phyloP scores from a whole-genome alignment of 1,139 yeast genomes.

The Suhomyces wounanorum region DNA sequence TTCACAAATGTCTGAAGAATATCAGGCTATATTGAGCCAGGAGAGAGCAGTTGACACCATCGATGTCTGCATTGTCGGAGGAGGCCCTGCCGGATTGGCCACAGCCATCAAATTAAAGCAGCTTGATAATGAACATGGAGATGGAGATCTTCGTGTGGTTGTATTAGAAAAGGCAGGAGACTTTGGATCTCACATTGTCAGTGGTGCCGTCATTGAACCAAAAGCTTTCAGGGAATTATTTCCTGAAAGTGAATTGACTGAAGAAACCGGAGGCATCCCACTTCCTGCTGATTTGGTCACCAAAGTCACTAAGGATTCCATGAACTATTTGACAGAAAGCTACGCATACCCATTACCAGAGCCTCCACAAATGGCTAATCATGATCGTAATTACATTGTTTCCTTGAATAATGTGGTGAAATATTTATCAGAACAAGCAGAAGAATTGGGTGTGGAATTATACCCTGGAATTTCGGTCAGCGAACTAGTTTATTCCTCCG shows the following conservation, averaged over 20 bases:
- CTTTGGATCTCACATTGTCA: constrained; percentile 86
- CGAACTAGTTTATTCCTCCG: constrained; percentile 64
- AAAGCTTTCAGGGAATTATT: constrained; percentile 80
- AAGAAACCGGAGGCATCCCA: constrained; percentile 57
- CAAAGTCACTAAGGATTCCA: constrained; percentile 64
- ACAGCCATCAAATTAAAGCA: constrained; percentile 90
- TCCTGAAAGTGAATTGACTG: constrained; percentile 65
- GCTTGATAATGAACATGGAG: constrained; percentile 68
- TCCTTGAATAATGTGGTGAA: constrained; percentile 81
- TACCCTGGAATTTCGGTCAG: constrained; percentile 92
- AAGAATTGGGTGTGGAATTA: constrained; percentile 88
- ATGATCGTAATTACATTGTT: constrained; percentile 80
- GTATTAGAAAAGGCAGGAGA: constrained; percentile 92
- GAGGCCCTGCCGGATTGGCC: constrained; percentile 96
- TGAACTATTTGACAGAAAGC: constrained; percentile 65
- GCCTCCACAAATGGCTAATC: constrained; percentile 87
- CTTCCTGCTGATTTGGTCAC: constrained; percentile 77
- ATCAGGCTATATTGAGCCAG: constrained; percentile 46
- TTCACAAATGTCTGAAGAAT: constrained; percentile 35
- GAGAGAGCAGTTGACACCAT: constrained; percentile 82
- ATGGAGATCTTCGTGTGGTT: constrained; percentile 75
- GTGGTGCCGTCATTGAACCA: constrained; percentile 95
- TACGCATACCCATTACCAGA: constrained; percentile 75
- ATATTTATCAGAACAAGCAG: constrained; percentile 85
- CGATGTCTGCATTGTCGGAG: constrained; percentile 95